phyloP scores from a whole-genome alignment of 805 yeast genomes.

The Blastobotrys terrestris region DNA sequence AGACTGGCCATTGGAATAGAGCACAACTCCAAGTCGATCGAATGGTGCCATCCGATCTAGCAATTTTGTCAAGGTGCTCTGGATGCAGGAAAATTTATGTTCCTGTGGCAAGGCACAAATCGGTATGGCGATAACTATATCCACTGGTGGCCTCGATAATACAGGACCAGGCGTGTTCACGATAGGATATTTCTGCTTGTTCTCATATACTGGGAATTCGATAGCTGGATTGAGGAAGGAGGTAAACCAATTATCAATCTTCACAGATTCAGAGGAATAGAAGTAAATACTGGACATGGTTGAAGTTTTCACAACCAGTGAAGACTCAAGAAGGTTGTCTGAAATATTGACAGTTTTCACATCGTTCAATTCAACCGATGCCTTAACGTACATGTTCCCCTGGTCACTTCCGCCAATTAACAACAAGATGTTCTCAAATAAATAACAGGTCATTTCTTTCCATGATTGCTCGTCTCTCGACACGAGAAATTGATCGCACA shows the following conservation, averaged over 20 bases:
- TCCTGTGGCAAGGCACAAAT: slow-evolving; percentile 4
- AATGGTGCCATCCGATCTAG: slow-evolving; percentile 8
- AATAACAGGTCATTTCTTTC: slow-evolving; percentile 14
- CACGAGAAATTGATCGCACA: slow-evolving; percentile 8
- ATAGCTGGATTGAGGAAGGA: slow-evolving; percentile 11
- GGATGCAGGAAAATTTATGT: slow-evolving; percentile 7
- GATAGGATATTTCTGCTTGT: slow-evolving; percentile 6
- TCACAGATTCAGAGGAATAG: slow-evolving; percentile 5
- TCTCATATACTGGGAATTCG: slow-evolving; percentile 5
- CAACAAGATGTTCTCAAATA: slow-evolving; percentile 14
- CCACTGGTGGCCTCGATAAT: slow-evolving; percentile 10
- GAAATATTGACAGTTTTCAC: slow-evolving; percentile 6
- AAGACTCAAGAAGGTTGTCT: slow-evolving; percentile 3
- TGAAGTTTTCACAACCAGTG: slow-evolving; percentile 5
- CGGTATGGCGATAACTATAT: slow-evolving; percentile 14
- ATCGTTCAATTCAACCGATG: slow-evolving; percentile 13
- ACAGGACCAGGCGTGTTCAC: slow-evolving; percentile 1
- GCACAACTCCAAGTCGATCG: slow-evolving; percentile 14
- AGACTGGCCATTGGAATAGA: slow-evolving; percentile 7
- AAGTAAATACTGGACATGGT: slow-evolving; percentile 13
- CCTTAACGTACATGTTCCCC: slow-evolving; percentile 6
- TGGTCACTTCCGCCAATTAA: not conserved
- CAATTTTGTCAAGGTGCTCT: slow-evolving; percentile 2
- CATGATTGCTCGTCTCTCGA: slow-evolving; percentile 14
- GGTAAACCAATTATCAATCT: slow-evolving; percentile 12